Evolutionary conservation across 352 stramenopile genomes (phyloP), one percentile per base, ranked within the genome.

Genomic region (Pythium chondricola): DNA sequence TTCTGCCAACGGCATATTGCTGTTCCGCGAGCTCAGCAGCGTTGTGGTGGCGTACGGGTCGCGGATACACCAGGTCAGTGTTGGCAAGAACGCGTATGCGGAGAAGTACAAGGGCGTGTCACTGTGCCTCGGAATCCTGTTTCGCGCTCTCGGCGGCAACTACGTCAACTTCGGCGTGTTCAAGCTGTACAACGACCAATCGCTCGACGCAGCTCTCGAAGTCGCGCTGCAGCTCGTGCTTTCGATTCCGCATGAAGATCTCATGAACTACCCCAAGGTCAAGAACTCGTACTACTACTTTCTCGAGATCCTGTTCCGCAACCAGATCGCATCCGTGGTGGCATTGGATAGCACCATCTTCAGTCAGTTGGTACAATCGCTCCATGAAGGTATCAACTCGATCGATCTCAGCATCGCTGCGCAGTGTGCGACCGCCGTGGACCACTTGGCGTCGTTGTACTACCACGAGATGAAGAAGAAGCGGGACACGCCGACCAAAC

Each of bases 131-230:
- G 86, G 87, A 55, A 94, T 98, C 46, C 51, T 93, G 20, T 93
- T 89, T 52, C 77, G 82, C 27, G 77, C 79, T 11, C 53, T 93
- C 21, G 82, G 82, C 43, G 96, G 96, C 21, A 98, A 97, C 58
- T 99, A 99, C 64, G 95, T 98, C 43, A 98, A 98, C 65, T 99
- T 99, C 68, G 96, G 96, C 48, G 96, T 99, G 20, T 99, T 99
- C 71, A 91, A 97, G 62, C 72, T 99, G 32, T 99, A 99, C 74
- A 97, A 98, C 56, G 96, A 99, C 73, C 77, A 92, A 58, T 92
- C 83, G 21, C 61, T 91, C 31, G 92, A 98, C 49, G 97, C 94
- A 65, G 89, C 95, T 18, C 64, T 99, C 20, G 92, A 98, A 60
- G 84, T 98, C 24, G 90, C 87, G 16, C 57, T 99, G 51, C 85